Evolutionary conservation across 202 grass and related monocot species (phyloP).

Genomic region (Setaria italica): DNA sequence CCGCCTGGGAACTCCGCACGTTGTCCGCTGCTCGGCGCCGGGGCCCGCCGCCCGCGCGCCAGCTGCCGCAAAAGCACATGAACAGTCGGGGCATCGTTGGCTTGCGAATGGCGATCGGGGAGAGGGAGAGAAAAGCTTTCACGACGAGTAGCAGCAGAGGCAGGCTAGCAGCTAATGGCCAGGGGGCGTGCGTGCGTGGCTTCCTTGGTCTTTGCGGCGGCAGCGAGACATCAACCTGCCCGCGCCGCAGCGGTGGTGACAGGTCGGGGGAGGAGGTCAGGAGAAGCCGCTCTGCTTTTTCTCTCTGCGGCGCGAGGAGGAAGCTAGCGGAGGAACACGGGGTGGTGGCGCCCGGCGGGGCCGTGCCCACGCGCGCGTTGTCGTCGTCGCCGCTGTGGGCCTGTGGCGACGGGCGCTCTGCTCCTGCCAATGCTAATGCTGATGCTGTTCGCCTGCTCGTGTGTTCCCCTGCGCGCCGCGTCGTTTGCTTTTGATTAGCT

Average conservation of each 20-base stretch:
- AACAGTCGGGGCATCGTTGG: conserved; percentile 35
- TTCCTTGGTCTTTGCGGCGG: conserved; percentile 18
- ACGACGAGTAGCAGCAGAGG: not conserved
- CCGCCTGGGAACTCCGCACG: conserved; percentile 13
- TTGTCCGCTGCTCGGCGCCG: conserved; percentile 3
- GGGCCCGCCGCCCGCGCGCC: not conserved
- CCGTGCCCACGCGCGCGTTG: conserved; percentile 29
- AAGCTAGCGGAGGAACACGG: not conserved
- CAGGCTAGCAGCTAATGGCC: not conserved
- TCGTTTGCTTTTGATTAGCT: not conserved
- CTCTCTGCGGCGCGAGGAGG: not conserved
- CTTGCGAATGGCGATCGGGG: conserved; percentile 8
- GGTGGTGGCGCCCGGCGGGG: not conserved
- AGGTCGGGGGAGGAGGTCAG: not conserved
- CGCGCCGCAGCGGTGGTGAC: not conserved
- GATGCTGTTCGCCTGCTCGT: not conserved
- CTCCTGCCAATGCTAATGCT: too few species aligned
- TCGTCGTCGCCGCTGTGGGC: not conserved
- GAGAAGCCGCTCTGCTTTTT: conserved; percentile 21
- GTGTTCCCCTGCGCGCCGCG: not conserved
- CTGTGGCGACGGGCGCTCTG: not conserved
- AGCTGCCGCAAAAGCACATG: not conserved
- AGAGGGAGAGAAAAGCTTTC: not conserved
- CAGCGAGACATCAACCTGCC: conserved; percentile 17
- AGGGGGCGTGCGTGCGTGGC: not conserved